Evolutionary conservation across 2,329 filamentous ascomycete genomes (phyloP).

Genomic region (Phoma herbarum): DNA sequence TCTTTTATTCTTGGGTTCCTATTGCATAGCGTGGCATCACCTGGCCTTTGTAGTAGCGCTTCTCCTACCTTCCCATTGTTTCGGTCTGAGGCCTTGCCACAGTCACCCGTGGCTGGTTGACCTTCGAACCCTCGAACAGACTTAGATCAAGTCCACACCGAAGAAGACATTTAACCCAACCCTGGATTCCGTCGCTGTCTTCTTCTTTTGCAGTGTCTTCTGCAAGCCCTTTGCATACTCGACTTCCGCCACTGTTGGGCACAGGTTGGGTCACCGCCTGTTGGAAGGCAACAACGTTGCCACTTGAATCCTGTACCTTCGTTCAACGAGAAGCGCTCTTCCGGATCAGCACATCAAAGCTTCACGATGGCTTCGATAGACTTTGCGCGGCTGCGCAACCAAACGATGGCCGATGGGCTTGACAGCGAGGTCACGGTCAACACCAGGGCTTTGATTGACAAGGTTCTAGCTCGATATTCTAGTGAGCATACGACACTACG

Average conservation of each 20-base stretch:
- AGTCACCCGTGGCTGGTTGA: constrained; percentile 19
- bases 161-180: background rate
- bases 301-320: background rate
- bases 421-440: constrained; percentile 99
- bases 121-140: background rate
- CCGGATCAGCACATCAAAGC: background rate
- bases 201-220: background rate
- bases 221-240: background rate
- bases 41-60: constrained; percentile 27
- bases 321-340: background rate
- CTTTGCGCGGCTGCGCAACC: constrained; percentile 77
- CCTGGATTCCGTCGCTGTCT: background rate
- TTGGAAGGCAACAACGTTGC: background rate
- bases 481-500: constrained; percentile 89
- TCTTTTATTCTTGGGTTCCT: constrained; percentile 21
- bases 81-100: constrained; percentile 39
- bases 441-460: constrained; percentile 95
- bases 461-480: constrained; percentile 94
- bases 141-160: background rate
- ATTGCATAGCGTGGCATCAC: constrained; percentile 46
- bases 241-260: background rate
- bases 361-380: constrained; percentile 55
- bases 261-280: background rate
- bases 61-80: constrained; percentile 32
- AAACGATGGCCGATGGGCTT: constrained; percentile 87